Evolutionary conservation across 192 early-diverging fungal species (phyloP).

Genomic region (Mortierella hygrophila): DNA sequence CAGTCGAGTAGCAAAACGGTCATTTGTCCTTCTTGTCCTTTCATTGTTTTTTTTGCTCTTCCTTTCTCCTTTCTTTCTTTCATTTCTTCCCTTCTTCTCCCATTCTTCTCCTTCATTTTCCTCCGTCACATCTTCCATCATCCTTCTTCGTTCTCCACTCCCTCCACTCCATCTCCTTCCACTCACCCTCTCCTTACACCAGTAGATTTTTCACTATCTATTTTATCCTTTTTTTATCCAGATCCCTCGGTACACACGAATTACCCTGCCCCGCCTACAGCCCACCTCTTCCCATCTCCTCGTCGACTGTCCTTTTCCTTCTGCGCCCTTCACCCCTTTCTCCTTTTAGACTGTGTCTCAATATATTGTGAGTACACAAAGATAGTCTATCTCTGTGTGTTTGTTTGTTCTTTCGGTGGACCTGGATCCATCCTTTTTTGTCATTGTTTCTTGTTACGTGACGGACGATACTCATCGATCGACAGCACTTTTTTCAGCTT

Average conservation of each 20-base stretch:
- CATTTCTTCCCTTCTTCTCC: too few relatives aligned
- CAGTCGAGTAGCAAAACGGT: neutral
- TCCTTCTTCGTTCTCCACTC: neutral
- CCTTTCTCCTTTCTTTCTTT: neutral
- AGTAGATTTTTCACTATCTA: neutral
- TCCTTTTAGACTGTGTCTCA: neutral
- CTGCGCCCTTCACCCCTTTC: neutral
- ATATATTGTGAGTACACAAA: too few relatives aligned
- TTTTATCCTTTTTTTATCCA: neutral
- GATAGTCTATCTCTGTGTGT: too few relatives aligned
- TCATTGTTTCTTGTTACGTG: neutral
- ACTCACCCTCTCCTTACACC: neutral
- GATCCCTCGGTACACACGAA: conserved; percentile 4
- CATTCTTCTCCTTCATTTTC: neutral
- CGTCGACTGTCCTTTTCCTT: neutral
- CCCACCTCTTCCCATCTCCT: neutral
- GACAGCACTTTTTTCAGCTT: neutral
- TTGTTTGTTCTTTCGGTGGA: too few relatives aligned
- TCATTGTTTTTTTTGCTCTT: neutral
- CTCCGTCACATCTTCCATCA: neutral
- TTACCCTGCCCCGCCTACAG: neutral
- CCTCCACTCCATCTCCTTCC: neutral
- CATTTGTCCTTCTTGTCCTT: neutral
- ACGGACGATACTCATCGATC: neutral
- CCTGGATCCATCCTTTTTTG: neutral